Conservation (phyloP, 2,329 filamentous ascomycete genomes). For the Tolypocladium ovalisporum region DNA sequence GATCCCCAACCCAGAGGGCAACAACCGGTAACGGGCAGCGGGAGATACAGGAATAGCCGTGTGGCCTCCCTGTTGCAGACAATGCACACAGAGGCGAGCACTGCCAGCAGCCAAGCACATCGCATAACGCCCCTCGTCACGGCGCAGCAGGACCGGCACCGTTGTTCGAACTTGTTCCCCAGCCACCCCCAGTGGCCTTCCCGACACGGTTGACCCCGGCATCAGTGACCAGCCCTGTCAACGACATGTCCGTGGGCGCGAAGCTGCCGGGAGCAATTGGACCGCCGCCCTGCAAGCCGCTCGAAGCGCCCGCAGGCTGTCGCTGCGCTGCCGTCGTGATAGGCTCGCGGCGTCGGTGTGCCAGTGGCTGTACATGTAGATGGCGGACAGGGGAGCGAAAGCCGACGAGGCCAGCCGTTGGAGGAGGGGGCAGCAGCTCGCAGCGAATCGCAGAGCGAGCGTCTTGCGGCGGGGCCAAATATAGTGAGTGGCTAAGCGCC, state of each 20-base stretch:
- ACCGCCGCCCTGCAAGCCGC: constrained; percentile 7
- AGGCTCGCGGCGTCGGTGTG: constrained; percentile 1
- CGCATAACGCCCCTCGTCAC: neutral
- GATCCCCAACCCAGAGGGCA: neutral
- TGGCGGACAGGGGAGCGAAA: neutral
- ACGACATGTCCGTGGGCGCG: constrained; percentile 3
- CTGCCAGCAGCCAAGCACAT: neutral
- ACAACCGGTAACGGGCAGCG: neutral
- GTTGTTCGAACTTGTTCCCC: no score
- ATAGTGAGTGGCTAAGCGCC: constrained; percentile 19
- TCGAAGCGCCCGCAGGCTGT: constrained; percentile 6
- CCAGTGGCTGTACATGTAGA: neutral
- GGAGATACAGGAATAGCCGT: constrained; percentile 7
- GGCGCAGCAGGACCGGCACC: neutral
- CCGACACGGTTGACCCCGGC: neutral
- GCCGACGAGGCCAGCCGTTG: neutral
- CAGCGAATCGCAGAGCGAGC: neutral
- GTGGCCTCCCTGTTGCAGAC: neutral
- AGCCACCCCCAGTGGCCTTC: constrained; percentile 2
- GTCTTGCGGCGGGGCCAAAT: constrained; percentile 10
- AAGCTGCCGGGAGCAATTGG: constrained; percentile 8
- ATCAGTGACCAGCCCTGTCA: neutral
- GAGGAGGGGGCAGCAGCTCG: neutral
- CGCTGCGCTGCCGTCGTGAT: constrained; percentile 3
- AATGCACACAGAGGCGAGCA: neutral